Base-by-base conservation (phyloP, 306 rosid species). In the Sphenostylis stenocarpa region DNA sequence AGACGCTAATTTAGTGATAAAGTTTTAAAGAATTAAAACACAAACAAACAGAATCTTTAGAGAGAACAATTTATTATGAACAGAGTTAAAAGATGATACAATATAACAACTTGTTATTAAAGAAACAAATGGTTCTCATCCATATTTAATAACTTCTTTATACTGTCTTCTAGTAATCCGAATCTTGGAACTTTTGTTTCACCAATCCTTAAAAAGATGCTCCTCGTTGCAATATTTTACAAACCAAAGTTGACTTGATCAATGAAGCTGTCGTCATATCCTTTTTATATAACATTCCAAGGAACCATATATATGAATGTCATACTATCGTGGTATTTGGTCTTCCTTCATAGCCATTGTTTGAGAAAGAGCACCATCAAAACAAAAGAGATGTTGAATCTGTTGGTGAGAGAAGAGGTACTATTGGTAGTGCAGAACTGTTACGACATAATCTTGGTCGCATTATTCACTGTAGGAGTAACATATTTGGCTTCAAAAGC, bases 401-500 rank as follows among this genome's bases (percentile, higher is more conserved):
- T 66, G 29, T 84, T 44, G 6, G 74, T 47, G 11, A 77, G 44
- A 74, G 86, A 87, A 81, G 85, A 68, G 64, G 70, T 87, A 62
- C 60, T 77, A 20, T 72, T 84, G 16, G 17, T 74, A 29, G 85
- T 65, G 34, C 67, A 74, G 53, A 86, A 84, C 39, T 74, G 72
- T 58, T 66, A 60, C 66, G 79, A 79, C 43, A 53, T 84, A 26
- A 58, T 64, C 67, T 13, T 83, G 53, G 84, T 75, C 12, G 80
- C 84, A 62, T 57, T 81, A 55, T 5, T 86, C 70, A 62, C 82
- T 36, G 17, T 91, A 56, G 89, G 72, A 70, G 52, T 73, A 57
- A 77, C 84, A 36, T 77, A 84, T 76, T 77, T 87, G 1, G 67
- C 82, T 62, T 71, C 88, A 34, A 84, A 73, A 84, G 87, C 84